Evolutionary conservation across 1,139 yeast genomes (phyloP), one percentile per base, ranked within the genome.

Genomic region (Kodamaea anthophila): DNA sequence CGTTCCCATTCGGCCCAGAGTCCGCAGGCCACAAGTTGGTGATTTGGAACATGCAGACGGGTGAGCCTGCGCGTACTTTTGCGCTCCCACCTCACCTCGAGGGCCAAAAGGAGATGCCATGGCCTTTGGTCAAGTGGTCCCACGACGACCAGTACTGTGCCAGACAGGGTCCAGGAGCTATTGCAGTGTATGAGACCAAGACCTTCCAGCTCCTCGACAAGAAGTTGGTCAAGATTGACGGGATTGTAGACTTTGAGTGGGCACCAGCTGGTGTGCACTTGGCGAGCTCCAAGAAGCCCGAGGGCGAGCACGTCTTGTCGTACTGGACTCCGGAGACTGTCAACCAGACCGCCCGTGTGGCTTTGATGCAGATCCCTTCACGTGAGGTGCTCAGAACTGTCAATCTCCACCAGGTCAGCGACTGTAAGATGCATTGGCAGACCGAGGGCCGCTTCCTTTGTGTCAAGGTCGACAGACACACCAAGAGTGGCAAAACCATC

Each of bases 81-180:
- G 93, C 95, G 23, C 69, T 86, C 49, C 86, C 94, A 37, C 88
- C 93, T 42, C 72, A 75, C 49, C 66, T 79, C 48, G 83, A 75
- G 49, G 72, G 74, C 31, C 75, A 73, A 48, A 71, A 74, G 53
- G 81, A 79, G 52, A 77, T 86, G 77, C 79, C 83, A 42, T 91
- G 99, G 99, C 99, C 99, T 29, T 75, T 91, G 53, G 82, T 93
- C 55, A 88, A 87, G 61, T 93, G 98, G 97, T 86, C 97, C 26
- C 71, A 69, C 47, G 94, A 93, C 60, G 96, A 86, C 60, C 80
- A 77, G 59, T 93, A 80, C 67, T 85, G 95, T 65, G 97, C 96
- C 35, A 83, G 98, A 65, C 77, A 85, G 59, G 91, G 91, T 33
- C 95, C 95, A 34, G 93, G 85, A 42, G 96, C 94, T 33, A 69